These are phyloP conservation scores for Typha latifolia DNA, from an alignment of 176 grass and related monocot species.

Conservation along the genomic window DNA sequence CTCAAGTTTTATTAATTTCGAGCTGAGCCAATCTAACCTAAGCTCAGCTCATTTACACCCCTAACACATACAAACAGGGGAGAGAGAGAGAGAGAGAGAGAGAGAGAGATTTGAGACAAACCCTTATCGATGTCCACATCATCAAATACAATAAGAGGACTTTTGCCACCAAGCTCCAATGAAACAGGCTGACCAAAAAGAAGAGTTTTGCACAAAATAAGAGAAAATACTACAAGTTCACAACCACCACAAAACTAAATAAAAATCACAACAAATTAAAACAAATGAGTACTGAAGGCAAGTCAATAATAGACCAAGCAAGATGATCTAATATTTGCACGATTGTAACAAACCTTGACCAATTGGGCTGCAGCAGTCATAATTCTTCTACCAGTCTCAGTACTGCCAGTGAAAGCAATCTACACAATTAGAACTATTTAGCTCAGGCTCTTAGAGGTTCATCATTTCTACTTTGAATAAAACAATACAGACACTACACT, in stretches of 20 bases:
- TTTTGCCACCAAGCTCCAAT: slow-evolving; percentile 97
- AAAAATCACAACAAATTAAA: not conserved
- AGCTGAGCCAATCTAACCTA: no score
- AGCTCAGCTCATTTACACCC: no score
- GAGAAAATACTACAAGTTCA: not conserved
- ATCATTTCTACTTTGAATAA: not conserved
- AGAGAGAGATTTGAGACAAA: slow-evolving; percentile 17
- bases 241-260: not conserved
- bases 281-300: not conserved
- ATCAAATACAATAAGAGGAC: slow-evolving; percentile 96
- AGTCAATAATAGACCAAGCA: not conserved
- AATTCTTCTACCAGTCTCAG: slow-evolving; percentile 80
- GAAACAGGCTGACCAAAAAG: slow-evolving; percentile 70
- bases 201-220: slow-evolving; percentile 15
- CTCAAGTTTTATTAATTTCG: not conserved
- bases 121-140: slow-evolving; percentile 98
- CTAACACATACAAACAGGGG: not conserved
- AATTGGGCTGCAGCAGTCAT: slow-evolving; percentile 79
- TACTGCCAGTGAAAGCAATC: slow-evolving; percentile 93
- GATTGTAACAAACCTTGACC: slow-evolving; percentile 59
- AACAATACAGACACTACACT: not conserved
- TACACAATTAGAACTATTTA: slow-evolving; percentile 31
- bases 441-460: not conserved
- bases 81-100: not conserved
- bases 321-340: not conserved